Base-by-base conservation (phyloP, 1,284 basidiomycete genomes). In the Mycosarcoma mackinlayi region DNA sequence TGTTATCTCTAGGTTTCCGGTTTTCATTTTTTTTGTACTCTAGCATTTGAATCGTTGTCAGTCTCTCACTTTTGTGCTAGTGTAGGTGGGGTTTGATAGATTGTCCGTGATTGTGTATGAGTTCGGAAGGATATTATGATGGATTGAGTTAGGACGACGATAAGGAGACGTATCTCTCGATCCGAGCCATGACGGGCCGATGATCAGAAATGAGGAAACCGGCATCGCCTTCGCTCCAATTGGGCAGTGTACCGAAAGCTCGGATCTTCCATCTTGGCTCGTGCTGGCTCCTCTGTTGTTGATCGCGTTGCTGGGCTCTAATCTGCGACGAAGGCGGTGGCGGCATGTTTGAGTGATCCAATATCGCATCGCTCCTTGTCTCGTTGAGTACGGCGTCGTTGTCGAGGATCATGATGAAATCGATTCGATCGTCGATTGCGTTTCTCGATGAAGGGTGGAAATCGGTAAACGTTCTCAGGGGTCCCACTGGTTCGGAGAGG, bases 181-280 rank as follows among this genome's bases (percentile, higher is more conserved):
- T 49, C 8, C 70, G 44, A 3, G 67, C 34, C 41, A 62, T 62
- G 8, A 77, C 58, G 7, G 75, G 65, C 3, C 73, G 47, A 41
- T 77, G 75, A 42, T 77, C 75, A 23, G 61, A 66, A 30, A 73
- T 62, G 33, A 68, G 54, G 41, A 67, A 68, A 4, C 73, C 73
- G 4, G 65, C 75, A 46, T 77, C 75, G 10, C 53, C 66, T 27
- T 71, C 69, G 41, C 69, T 73, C 75, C 75, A 77, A 31, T 64
- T 75, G 6, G 65, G 55, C 2, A 77, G 54, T 1, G 65, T 62
- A 0, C 70, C 75, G 19, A 56, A 64, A 1, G 69, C 44, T 16
- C 41, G 46, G 11, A 77, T 73, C 13, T 28, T 53, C 75, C 73
- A 77, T 11, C 55, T 46, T 8, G 6, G 30, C 16, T 56, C n/a